Conservation (phyloP, 2,329 filamentous ascomycete genomes). For the Kalmusia sp. region DNA sequence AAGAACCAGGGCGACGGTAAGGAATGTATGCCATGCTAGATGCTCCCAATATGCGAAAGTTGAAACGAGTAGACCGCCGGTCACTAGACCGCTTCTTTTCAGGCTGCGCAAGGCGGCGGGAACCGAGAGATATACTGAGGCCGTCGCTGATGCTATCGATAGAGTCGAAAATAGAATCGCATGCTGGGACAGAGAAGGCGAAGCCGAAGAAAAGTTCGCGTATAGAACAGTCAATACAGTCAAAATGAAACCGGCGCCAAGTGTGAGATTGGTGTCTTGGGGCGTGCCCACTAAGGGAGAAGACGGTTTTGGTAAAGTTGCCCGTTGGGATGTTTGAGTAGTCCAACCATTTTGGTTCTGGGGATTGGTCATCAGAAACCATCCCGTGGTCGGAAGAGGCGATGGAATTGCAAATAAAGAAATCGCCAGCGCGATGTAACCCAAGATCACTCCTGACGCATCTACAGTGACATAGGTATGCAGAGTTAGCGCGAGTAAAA, state of each 20-base stretch:
- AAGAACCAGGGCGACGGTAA: slow-evolving; percentile 38
- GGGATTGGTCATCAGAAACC: slow-evolving; percentile 34
- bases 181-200: slow-evolving; percentile 40
- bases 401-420: slow-evolving; percentile 59
- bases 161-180: slow-evolving; percentile 49
- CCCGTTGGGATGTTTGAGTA: slow-evolving; percentile 25
- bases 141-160: slow-evolving; percentile 52
- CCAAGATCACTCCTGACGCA: slow-evolving; percentile 43
- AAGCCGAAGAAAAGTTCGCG: slow-evolving; percentile 41
- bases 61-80: slow-evolving; percentile 36
- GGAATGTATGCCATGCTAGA: slow-evolving; percentile 18
- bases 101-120: slow-evolving; percentile 51
- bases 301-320: slow-evolving; percentile 39
- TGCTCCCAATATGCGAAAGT: slow-evolving; percentile 33
- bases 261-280: slow-evolving; percentile 51
- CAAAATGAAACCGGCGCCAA: slow-evolving; percentile 49
- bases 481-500: slow-evolving; percentile 38
- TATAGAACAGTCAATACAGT: slow-evolving; percentile 45
- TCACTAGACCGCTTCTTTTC: slow-evolving; percentile 38
- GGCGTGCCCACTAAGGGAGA: slow-evolving; percentile 47
- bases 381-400: slow-evolving; percentile 50
- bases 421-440: slow-evolving; percentile 55
- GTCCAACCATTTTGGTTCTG: slow-evolving; percentile 32
- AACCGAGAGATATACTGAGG: slow-evolving; percentile 51
- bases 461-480: slow-evolving; percentile 36